Evolutionary conservation across 805 yeast species (phyloP), one percentile per base, ranked within the genome.

Genomic region (Lachancea meyersii): DNA sequence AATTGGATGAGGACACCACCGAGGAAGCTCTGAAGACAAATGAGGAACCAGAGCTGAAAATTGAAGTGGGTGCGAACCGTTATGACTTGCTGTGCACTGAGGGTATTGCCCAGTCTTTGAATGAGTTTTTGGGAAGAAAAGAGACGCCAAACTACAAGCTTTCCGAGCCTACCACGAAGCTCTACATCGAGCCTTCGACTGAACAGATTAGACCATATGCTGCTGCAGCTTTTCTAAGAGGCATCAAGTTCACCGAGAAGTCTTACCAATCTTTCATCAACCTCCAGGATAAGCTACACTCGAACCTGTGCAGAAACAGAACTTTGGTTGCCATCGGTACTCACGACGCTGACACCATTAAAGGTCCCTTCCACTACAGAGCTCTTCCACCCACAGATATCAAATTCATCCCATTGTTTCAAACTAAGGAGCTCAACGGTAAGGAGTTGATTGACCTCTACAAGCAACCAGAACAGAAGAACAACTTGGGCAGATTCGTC

Each of bases 261-360:
- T 72, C 85, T 13, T 93, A 94, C 64, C 94, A 88, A 46, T 89
- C 97, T 4, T 93, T 93, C 73, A 91, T 93, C 58, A 83, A 95
- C 22, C 72, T 93, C 56, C 99, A 93, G 69, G 99, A 93, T 66
- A 93, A 93, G 67, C 74, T 93, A 53, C 99, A 93, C 70, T 72
- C 94, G 49, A 93, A 93, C 65, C 71, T 93, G 59, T 91, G 98
- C 68, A 91, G 99, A 73, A 86, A 91, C 68, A 86, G 99, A 76
- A 82, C 96, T 26, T 76, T 93, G 54, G 98, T 93, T 44, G 97
- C 98, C 39, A 88, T 91, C 75, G 99, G 99, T 57, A 93, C 99
- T 41, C 99, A 93, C 61, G 97, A 93, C 66, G 73, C 82, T 48
- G 95, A 86, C 63, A 77, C 83, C 37, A 68, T 91, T 52, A 63